A percentile compares a stretch with the other conserved stretches of the same genome.
Conservation (phyloP, 2,329 filamentous ascomycete species). For the Aspergillus nomiae region DNA sequence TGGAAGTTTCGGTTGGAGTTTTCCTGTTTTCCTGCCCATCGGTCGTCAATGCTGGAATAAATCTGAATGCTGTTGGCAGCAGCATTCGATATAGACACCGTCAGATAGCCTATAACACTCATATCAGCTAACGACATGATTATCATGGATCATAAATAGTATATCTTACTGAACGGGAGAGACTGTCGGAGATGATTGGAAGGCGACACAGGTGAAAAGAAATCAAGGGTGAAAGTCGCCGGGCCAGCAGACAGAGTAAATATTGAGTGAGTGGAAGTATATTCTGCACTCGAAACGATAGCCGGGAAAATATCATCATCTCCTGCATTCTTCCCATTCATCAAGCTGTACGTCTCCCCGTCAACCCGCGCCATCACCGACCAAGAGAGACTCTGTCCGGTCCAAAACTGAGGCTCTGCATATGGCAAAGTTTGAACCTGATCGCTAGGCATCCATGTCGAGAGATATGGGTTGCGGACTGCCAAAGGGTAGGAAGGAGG, state of each 20-base stretch:
- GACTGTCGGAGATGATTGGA: slow-evolving; percentile 47
- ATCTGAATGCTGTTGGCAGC: slow-evolving; percentile 38
- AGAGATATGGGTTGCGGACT: slow-evolving; percentile 47
- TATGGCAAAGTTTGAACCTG: slow-evolving; percentile 39
- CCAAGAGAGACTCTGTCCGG: slow-evolving; percentile 45
- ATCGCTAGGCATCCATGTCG: slow-evolving; percentile 48
- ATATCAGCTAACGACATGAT: slow-evolving; percentile 8
- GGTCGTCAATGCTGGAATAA: slow-evolving; percentile 48
- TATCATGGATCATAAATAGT: not conserved
- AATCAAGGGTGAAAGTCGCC: slow-evolving; percentile 42
- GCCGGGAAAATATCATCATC: slow-evolving; percentile 33
- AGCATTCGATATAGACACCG: slow-evolving; percentile 33
- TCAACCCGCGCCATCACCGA: slow-evolving; percentile 46
- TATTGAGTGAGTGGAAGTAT: slow-evolving; percentile 45
- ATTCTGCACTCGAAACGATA: slow-evolving; percentile 37
- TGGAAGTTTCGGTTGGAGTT: slow-evolving; percentile 28
- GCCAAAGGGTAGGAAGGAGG: slow-evolving; percentile 49
- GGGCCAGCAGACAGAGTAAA: slow-evolving; percentile 43
- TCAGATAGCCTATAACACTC: slow-evolving; percentile 39
- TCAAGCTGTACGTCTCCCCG: slow-evolving; percentile 44
- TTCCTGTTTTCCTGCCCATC: slow-evolving; percentile 43
- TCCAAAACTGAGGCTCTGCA: slow-evolving; percentile 47
- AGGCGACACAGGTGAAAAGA: slow-evolving; percentile 49
- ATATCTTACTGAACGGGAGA: slow-evolving; percentile 41
- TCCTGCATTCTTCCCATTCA: slow-evolving; percentile 37